Evolutionary conservation across 2,329 filamentous ascomycete genomes (phyloP).

Genomic region (Paecilomyces variotii): DNA sequence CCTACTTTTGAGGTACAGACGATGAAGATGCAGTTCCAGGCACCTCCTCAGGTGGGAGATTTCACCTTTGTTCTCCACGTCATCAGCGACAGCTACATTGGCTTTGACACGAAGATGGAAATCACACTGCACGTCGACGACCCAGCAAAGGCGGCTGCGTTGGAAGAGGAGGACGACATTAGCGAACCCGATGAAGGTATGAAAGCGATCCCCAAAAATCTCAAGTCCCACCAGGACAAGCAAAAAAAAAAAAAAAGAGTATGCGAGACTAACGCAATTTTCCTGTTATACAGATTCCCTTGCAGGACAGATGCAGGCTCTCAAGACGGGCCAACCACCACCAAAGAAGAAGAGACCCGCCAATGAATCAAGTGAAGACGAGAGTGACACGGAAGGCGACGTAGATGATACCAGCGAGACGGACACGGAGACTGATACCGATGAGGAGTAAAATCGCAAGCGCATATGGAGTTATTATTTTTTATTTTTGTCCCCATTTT

Average conservation of each 20-base stretch:
- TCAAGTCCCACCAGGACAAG: neutral
- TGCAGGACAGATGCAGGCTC: slow-evolving; percentile 80
- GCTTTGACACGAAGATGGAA: slow-evolving; percentile 86
- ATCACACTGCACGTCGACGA: slow-evolving; percentile 86
- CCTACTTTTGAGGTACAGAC: slow-evolving; percentile 95
- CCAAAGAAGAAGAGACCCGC: slow-evolving; percentile 46
- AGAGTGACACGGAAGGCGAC: slow-evolving; percentile 58
- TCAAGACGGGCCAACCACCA: slow-evolving; percentile 59
- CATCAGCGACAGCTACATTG: slow-evolving; percentile 89
- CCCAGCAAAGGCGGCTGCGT: slow-evolving; percentile 70
- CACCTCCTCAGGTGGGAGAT: slow-evolving; percentile 81
- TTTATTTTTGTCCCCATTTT: neutral
- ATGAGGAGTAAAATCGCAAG: slow-evolving; percentile 48
- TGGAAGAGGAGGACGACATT: slow-evolving; percentile 86
- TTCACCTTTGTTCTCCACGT: slow-evolving; percentile 94
- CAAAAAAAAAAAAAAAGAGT: neutral
- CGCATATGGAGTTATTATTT: slow-evolving; percentile 2
- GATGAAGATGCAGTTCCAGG: slow-evolving; percentile 92
- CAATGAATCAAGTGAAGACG: slow-evolving; percentile 56
- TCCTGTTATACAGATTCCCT: slow-evolving; percentile 58
- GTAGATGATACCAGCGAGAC: slow-evolving; percentile 50
- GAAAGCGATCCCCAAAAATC: slow-evolving; percentile 23
- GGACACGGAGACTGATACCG: slow-evolving; percentile 69
- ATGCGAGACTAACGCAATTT: slow-evolving; percentile 2
- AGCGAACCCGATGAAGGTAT: slow-evolving; percentile 96